Evolutionary conservation across 805 yeast species (phyloP).

Genomic region (Tetrapisispora iriomotensis): DNA sequence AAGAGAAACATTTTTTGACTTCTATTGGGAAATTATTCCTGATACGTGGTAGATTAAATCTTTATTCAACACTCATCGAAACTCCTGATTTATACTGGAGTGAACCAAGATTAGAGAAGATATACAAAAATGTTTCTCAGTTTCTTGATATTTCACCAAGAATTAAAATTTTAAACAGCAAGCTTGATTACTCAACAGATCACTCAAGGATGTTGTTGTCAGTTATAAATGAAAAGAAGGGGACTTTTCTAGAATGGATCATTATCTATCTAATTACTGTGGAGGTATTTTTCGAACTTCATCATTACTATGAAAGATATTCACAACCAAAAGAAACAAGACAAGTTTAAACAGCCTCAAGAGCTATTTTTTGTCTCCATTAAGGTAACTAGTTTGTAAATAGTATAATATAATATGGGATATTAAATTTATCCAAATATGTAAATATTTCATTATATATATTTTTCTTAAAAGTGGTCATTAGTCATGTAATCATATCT

Average conservation of each 20-base stretch:
- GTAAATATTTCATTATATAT: too few species aligned
- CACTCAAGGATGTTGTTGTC: conserved; percentile 71
- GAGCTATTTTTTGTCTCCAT: too few species aligned
- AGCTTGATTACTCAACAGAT: conserved; percentile 83
- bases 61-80: conserved; percentile 81
- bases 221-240: conserved; percentile 64
- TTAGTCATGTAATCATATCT: too few species aligned
- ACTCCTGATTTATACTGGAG: conserved; percentile 93
- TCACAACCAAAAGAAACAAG: neutral
- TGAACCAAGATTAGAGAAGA: conserved; percentile 72
- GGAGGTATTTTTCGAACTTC: conserved; percentile 74
- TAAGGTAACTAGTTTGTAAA: too few species aligned
- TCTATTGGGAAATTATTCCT: conserved; percentile 68
- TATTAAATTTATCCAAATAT: too few species aligned
- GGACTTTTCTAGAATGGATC: conserved; percentile 78
- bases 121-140: conserved; percentile 61
- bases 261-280: conserved; percentile 74
- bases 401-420: too few species aligned
- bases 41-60: conserved; percentile 70
- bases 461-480: too few species aligned
- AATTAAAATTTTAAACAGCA: conserved; percentile 69
- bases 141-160: conserved; percentile 69
- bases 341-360: neutral
- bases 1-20: conserved; percentile 52
- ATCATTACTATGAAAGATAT: conserved; percentile 43